These are phyloP conservation scores for Barnettozyma wickerhamii DNA, from an alignment of 805 yeast genomes.

Conservation along the genomic window DNA sequence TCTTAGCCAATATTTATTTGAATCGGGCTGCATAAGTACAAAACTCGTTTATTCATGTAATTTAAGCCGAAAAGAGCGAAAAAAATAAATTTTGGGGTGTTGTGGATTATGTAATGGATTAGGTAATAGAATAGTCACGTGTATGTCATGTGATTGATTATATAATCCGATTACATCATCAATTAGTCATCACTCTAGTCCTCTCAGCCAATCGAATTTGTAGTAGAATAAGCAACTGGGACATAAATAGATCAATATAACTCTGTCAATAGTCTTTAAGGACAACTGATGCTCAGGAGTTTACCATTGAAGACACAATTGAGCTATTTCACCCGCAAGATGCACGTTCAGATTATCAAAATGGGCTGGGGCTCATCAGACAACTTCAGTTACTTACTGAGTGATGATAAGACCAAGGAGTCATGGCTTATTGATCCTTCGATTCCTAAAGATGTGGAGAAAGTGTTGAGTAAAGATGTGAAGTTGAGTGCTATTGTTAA, in stretches of 20 bases:
- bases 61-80: too few species aligned
- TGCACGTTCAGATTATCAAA: constrained; percentile 80
- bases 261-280: background rate
- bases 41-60: too few species aligned
- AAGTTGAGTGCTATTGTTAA: constrained; percentile 72
- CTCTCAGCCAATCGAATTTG: background rate
- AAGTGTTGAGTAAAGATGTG: constrained; percentile 18
- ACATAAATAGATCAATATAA: too few species aligned
- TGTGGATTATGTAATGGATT: background rate
- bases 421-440: constrained; percentile 95
- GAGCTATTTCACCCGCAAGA: constrained; percentile 40
- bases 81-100: too few species aligned
- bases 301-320: too few species aligned
- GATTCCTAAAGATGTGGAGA: constrained; percentile 61
- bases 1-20: background rate
- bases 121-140: background rate
- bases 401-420: constrained; percentile 58
- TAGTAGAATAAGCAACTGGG: background rate
- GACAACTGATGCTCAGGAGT: background rate
- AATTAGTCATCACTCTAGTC: too few species aligned
- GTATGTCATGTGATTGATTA: too few species aligned
- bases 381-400: constrained; percentile 79
- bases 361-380: constrained; percentile 97
- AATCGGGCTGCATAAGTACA: too few species aligned
- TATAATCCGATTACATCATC: too few species aligned